Percentiles rank a stretch among this genome's conserved stretches.
Evolutionary conservation across 768 basidiomycete species (phyloP).

Genomic region (Boletus edulis): DNA sequence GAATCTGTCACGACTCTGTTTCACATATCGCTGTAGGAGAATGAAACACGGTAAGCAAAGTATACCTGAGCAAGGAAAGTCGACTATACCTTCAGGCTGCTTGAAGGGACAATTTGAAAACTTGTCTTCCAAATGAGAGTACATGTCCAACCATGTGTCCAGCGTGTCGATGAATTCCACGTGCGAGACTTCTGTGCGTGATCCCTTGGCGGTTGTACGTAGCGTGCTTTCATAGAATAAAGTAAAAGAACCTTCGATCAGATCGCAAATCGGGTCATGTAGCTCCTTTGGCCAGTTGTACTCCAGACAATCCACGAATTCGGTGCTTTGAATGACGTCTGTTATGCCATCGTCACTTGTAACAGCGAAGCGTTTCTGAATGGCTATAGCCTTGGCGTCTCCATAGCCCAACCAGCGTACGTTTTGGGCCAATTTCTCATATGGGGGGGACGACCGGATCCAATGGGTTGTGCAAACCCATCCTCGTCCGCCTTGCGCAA

Average conservation of each 20-base stretch:
- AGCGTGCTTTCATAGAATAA: background rate
- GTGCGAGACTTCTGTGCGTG: background rate
- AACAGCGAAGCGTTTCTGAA: no score
- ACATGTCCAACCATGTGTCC: background rate
- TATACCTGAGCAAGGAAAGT: no score
- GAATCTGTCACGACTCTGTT: background rate
- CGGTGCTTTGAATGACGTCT: background rate
- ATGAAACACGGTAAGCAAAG: background rate
- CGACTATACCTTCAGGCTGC: background rate
- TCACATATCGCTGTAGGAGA: no score
- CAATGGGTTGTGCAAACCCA: background rate
- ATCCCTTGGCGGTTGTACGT: background rate
- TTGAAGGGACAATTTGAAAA: slow-evolving; percentile 4
- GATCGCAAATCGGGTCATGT: background rate
- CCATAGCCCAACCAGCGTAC: background rate
- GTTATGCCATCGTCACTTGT: no score
- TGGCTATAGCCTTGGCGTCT: background rate
- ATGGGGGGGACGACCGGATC: background rate
- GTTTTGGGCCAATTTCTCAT: background rate
- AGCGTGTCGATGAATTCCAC: background rate
- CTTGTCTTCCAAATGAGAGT: background rate
- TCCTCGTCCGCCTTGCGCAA: background rate
- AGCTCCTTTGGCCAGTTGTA: background rate
- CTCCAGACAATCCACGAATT: background rate
- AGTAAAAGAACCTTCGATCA: background rate